Evolutionary conservation across 495 filamentous ascomycete genomes (phyloP).

Genomic region (Hyaloscypha finlandica): DNA sequence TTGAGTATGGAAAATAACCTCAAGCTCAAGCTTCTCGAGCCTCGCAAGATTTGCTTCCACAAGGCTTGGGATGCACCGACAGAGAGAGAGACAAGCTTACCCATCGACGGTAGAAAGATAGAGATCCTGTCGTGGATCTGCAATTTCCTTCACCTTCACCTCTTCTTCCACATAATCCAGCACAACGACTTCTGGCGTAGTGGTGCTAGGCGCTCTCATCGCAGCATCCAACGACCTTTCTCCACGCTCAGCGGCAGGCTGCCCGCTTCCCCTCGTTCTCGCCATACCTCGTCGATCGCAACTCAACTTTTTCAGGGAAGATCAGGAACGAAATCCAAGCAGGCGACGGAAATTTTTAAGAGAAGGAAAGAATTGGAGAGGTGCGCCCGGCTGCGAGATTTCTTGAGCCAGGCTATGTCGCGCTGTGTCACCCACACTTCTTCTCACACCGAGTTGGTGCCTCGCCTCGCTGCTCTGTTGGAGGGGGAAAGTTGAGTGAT

Average conservation of each 20-base stretch:
- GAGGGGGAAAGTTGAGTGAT: not conserved
- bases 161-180: slow-evolving; percentile 30
- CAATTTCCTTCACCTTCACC: slow-evolving; percentile 15
- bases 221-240: slow-evolving; percentile 41
- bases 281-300: slow-evolving; percentile 12
- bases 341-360: not conserved
- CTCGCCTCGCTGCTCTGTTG: not conserved
- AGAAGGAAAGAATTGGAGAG: slow-evolving; percentile 5
- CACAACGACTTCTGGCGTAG: slow-evolving; percentile 40
- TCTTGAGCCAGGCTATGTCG: not conserved
- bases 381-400: not conserved
- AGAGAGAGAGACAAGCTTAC: slow-evolving; percentile 34
- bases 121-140: slow-evolving; percentile 46
- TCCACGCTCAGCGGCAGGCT: slow-evolving; percentile 12
- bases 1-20: not conserved
- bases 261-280: slow-evolving; percentile 18
- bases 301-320: slow-evolving; percentile 1
- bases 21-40: not conserved
- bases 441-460: slow-evolving; percentile 13
- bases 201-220: slow-evolving; percentile 43
- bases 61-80: not conserved
- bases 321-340: not conserved
- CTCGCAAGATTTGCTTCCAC: not conserved
- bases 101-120: slow-evolving; percentile 48
- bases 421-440: slow-evolving; percentile 18